Base-by-base conservation (phyloP, 306 rosid species). In the Cucurbita pepo region DNA sequence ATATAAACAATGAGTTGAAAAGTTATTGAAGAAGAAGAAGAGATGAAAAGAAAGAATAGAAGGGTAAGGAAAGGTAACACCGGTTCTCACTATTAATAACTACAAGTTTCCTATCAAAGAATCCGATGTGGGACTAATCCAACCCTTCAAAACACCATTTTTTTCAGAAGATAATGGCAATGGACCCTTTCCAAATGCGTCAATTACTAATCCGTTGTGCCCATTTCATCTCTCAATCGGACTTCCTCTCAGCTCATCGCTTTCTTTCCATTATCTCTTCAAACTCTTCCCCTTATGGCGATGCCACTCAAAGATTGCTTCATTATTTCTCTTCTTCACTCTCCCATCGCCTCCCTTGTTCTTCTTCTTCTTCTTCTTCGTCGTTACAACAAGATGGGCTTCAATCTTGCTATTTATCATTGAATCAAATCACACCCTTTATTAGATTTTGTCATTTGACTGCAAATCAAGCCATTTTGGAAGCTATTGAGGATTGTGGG, bases 401-500 rank as follows among this genome's bases (percentile, higher is more conserved):
- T 38, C 79, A 81, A 19, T 80, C 89, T 2, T 82, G 83, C 55
- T 83, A 85, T 54, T 65, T 85, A 38, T 81, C 85, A 52, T 77
- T 85, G 59, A 85, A 85, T 75, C 89, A 83, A 55, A 77, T 85
- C 18, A 83, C 89, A 22, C 89, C 89, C 5, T 85, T 83, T 76
- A 37, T 85, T 30, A 55, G 89, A 50, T 85, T 85, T 77, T 65
- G 73, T 63, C 89, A 85, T 52, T 51, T 85, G 75, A 85, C 89
- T 1, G 87, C 89, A 16, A 85, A 85, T 52, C 89, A 85, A 62
- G 89, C 89, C 40, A 85, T 85, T 76, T 69, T 85, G 36, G 89
- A 85, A 22, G 81, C 83, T 54, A 74, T 85, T 2, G 86, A 79
- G 73, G 77, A 80, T 7, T 73, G 56, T 7, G 79, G 77, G 2